Evolutionary conservation across 148 eudicot species (phyloP).

Genomic region (Arctostaphylos glauca): DNA sequence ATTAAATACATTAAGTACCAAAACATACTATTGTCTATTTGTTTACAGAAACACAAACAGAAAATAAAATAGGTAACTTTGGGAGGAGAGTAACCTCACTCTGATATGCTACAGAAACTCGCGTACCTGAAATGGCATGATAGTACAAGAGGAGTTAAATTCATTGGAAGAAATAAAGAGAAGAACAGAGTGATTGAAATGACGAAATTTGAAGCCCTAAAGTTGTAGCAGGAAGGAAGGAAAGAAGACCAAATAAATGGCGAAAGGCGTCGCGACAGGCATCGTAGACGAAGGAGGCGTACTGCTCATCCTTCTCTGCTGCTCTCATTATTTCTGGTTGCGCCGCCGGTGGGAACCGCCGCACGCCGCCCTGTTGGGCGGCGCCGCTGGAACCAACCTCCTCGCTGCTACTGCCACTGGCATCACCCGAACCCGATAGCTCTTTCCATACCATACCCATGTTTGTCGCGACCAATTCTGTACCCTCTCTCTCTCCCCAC

Average conservation of each 20-base stretch:
- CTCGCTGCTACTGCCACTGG: background rate
- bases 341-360: conserved; percentile 79
- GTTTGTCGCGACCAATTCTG: background rate
- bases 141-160: background rate
- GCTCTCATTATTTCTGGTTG: conserved; percentile 98
- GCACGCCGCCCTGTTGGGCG: conserved; percentile 19
- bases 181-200: background rate
- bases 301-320: conserved; percentile 95
- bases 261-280: conserved; percentile 98
- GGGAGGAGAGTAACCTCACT: conserved; percentile 49
- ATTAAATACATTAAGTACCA: background rate
- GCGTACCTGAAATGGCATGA: conserved; percentile 55
- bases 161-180: background rate
- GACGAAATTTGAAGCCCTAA: background rate
- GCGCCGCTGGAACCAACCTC: conserved; percentile 18
- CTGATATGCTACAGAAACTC: conserved; percentile 85
- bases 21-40: background rate
- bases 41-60: background rate
- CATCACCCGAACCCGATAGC: background rate
- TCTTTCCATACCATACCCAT: conserved; percentile 4
- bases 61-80: background rate
- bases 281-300: conserved; percentile 87
- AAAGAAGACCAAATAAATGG: conserved; percentile 73
- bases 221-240: background rate
- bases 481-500: background rate